phyloP scores from a whole-genome alignment of 2,329 filamentous ascomycete genomes.

The Pleomassaria siparia region DNA sequence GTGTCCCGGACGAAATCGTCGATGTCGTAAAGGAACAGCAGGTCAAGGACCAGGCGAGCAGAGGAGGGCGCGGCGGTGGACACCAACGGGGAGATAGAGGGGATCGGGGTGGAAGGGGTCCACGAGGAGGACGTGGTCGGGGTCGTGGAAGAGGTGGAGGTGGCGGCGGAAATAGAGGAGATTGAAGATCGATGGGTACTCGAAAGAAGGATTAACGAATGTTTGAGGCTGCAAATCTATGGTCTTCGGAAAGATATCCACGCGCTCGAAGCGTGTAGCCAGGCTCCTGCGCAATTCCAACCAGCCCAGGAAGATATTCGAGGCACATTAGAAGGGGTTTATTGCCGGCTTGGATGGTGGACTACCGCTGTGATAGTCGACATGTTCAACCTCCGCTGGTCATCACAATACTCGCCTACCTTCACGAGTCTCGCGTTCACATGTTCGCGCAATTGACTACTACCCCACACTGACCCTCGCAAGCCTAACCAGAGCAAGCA shows the following conservation, averaged over 20 bases:
- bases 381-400: too few species aligned
- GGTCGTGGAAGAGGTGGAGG: slow-evolving; percentile 58
- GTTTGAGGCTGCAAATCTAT: too few species aligned
- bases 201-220: too few species aligned
- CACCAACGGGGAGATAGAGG: slow-evolving; percentile 57
- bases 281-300: background rate
- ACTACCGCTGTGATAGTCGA: background rate
- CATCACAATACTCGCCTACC: too few species aligned
- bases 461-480: too few species aligned
- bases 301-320: background rate
- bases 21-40: slow-evolving; percentile 93
- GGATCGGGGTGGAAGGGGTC: slow-evolving; percentile 53
- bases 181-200: background rate
- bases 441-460: too few species aligned
- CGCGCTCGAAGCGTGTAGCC: background rate
- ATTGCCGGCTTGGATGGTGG: background rate
- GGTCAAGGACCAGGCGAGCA: slow-evolving; percentile 62
- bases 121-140: slow-evolving; percentile 56
- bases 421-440: too few species aligned
- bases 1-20: slow-evolving; percentile 95
- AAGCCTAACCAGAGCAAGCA: too few species aligned
- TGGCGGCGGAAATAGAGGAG: slow-evolving; percentile 12
- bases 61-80: slow-evolving; percentile 67
- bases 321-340: background rate
- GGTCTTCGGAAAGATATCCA: background rate